A percentile compares a stretch with the other conserved stretches of the same genome.
Evolutionary conservation across 768 basidiomycete genomes (phyloP).

Genomic region (Cantharellus anzutake): DNA sequence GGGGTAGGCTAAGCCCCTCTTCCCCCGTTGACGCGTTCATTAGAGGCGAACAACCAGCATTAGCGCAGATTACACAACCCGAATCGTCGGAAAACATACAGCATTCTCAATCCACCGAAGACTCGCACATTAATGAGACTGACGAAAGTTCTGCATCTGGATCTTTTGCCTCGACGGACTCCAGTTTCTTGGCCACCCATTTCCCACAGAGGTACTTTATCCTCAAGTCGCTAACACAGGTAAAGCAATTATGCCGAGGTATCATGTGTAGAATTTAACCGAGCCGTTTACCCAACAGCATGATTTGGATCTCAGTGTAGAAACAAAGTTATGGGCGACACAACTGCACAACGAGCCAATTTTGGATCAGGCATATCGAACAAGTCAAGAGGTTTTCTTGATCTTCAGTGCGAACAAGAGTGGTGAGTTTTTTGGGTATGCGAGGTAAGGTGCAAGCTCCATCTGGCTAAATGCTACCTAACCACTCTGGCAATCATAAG

Average conservation of each 20-base stretch:
- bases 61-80: no score
- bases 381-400: slow-evolving; percentile 68
- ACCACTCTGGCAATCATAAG: no score
- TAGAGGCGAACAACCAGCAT: no score
- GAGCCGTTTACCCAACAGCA: slow-evolving; percentile 28
- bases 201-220: slow-evolving; percentile 90
- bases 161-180: slow-evolving; percentile 66
- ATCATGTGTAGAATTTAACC: no score
- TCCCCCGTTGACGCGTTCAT: no score
- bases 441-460: slow-evolving; percentile 48
- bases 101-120: not conserved
- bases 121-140: not conserved
- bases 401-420: slow-evolving; percentile 89
- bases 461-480: no score
- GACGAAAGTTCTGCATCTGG: slow-evolving; percentile 28
- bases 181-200: slow-evolving; percentile 51
- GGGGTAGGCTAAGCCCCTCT: slow-evolving; percentile 7
- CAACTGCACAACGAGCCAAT: slow-evolving; percentile 85
- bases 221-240: slow-evolving; percentile 71
- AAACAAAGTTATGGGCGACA: slow-evolving; percentile 74
- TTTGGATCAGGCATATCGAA: slow-evolving; percentile 85
- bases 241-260: slow-evolving; percentile 19
- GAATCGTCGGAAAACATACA: not conserved
- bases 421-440: slow-evolving; percentile 90
- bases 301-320: slow-evolving; percentile 62